Evolutionary conservation across 139 green algal genomes (phyloP).

Genomic region (Ulvella scutata): DNA sequence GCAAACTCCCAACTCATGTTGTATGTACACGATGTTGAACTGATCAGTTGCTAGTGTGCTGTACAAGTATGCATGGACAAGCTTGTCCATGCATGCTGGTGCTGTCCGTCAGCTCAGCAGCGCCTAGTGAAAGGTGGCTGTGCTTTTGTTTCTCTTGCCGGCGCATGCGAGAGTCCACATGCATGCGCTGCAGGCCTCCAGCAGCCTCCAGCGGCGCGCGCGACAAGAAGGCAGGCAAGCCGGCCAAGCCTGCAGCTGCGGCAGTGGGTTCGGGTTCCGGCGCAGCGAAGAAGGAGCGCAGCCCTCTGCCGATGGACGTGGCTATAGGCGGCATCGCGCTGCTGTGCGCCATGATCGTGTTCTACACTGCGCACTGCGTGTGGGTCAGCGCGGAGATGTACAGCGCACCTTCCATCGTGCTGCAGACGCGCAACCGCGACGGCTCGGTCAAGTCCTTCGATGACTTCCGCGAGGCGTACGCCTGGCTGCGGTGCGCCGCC

Average conservation of each 20-base stretch:
- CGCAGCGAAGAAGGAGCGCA: neutral
- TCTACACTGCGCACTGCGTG: constrained; percentile 70
- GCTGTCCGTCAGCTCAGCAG: no score
- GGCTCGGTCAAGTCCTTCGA: constrained; percentile 61
- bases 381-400: constrained; percentile 78
- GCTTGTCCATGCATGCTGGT: no score
- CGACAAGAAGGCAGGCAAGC: constrained; percentile 3
- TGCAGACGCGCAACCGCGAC: constrained; percentile 45
- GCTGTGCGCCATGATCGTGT: constrained; percentile 15
- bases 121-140: no score
- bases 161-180: no score
- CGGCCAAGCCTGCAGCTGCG: constrained; percentile 6
- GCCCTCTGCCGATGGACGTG: constrained; percentile 28
- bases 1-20: no score
- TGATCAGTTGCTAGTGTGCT: no score
- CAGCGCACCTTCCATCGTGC: constrained; percentile 81
- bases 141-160: no score
- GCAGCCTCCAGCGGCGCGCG: neutral
- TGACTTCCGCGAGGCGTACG: constrained; percentile 73
- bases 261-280: neutral
- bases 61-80: no score
- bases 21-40: no score
- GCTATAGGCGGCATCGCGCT: constrained; percentile 19
- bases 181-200: neutral
- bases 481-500: constrained; percentile 46